phyloP scores from a whole-genome alignment of 2,329 filamentous ascomycete species.

The Myotisia sp. region DNA sequence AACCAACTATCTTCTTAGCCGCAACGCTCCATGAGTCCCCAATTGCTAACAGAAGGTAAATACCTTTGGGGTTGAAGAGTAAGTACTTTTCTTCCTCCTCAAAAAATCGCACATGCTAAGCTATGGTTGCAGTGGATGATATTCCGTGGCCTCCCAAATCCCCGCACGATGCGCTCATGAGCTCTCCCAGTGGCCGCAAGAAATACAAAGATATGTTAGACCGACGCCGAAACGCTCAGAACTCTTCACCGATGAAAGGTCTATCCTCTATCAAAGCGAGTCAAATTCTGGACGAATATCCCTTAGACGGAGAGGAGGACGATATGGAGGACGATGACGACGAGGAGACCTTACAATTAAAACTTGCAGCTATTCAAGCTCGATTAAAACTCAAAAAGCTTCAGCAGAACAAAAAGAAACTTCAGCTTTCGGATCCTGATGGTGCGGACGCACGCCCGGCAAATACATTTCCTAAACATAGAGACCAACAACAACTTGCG shows the following conservation, averaged over 20 bases:
- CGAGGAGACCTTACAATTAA: constrained; percentile 75
- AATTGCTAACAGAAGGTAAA: no score
- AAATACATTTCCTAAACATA: background rate
- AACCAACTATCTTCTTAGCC: no score
- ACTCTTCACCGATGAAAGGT: constrained; percentile 2
- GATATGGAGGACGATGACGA: constrained; percentile 54
- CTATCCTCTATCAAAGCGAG: constrained; percentile 12
- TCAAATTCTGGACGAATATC: constrained; percentile 11
- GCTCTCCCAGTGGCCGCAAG: constrained; percentile 65
- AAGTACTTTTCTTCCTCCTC: no score
- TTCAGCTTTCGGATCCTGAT: constrained; percentile 18
- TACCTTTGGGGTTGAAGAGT: constrained; percentile 1
- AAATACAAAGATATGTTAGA: constrained; percentile 55
- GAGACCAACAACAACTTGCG: constrained; percentile 7
- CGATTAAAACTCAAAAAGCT: constrained; percentile 76
- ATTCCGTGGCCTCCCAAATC: constrained; percentile 47
- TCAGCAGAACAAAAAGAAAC: constrained; percentile 46
- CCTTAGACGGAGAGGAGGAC: constrained; percentile 17
- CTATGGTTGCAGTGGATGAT: constrained; percentile 11
- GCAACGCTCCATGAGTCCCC: no score
- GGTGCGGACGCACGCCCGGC: constrained; percentile 11
- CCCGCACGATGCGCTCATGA: constrained; percentile 47
- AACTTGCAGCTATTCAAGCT: constrained; percentile 78
- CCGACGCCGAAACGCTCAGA: constrained; percentile 53
- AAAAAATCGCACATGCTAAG: no score